phyloP scores from a whole-genome alignment of 257 asterid species.

The Solanum piurae region DNA sequence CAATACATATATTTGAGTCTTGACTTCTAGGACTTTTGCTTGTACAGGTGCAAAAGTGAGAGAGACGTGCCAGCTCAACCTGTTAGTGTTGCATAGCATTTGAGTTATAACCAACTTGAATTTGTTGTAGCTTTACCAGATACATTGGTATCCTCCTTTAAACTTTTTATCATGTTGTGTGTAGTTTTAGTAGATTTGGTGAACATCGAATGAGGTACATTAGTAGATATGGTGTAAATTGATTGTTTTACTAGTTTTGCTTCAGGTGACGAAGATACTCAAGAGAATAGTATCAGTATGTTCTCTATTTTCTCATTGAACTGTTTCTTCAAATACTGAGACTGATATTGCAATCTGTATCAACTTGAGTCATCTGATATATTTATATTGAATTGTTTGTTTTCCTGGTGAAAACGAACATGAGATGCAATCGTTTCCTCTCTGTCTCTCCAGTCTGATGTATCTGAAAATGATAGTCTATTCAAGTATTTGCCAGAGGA shows the following conservation, averaged over 20 bases:
- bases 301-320: not conserved
- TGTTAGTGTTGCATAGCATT: constrained; percentile 12
- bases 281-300: not conserved
- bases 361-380: not conserved
- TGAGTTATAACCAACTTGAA: not conserved
- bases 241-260: not conserved
- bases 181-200: not conserved
- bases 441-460: not conserved
- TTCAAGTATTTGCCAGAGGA: not conserved
- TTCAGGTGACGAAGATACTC: not conserved
- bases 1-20: not conserved
- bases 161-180: not conserved
- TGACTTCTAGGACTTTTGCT: not conserved
- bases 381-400: not conserved
- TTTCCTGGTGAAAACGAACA: not conserved
- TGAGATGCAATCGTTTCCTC: not conserved
- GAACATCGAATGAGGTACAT: not conserved
- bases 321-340: not conserved
- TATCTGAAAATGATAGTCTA: not conserved
- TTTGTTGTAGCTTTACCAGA: not conserved
- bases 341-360: not conserved
- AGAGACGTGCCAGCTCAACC: constrained; percentile 18
- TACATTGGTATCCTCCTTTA: not conserved
- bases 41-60: constrained; percentile 27
- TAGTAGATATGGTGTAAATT: not conserved